Percentiles rank a stretch among this genome's conserved stretches.
Evolutionary conservation across 495 filamentous ascomycete genomes (phyloP).

Genomic region (Podospora anserina): DNA sequence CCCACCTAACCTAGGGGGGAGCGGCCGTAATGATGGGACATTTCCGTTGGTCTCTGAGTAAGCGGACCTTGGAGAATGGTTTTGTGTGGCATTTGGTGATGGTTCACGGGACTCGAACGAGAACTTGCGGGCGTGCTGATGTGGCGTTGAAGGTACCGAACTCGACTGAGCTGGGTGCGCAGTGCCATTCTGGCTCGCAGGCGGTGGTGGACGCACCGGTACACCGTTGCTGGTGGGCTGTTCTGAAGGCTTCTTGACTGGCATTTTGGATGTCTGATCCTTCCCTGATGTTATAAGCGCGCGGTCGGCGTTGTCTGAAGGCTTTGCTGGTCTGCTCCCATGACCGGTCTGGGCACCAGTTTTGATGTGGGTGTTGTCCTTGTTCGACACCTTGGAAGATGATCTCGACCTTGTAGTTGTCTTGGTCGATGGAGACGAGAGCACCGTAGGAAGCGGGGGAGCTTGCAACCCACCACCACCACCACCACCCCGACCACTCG

Average conservation of each 20-base stretch:
- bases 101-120: slow-evolving; percentile 82
- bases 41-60: slow-evolving; percentile 81
- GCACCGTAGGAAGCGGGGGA: slow-evolving; percentile 44
- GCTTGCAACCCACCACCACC: slow-evolving; percentile 42
- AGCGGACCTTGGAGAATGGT: slow-evolving; percentile 84
- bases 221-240: slow-evolving; percentile 29
- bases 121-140: slow-evolving; percentile 79
- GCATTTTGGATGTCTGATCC: slow-evolving; percentile 48
- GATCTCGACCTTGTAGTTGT: slow-evolving; percentile 49
- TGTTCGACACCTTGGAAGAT: slow-evolving; percentile 51
- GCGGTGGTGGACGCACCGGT: slow-evolving; percentile 36
- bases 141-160: slow-evolving; percentile 92
- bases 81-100: slow-evolving; percentile 69
- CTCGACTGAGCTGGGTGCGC: slow-evolving; percentile 64
- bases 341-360: slow-evolving; percentile 49
- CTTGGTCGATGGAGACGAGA: slow-evolving; percentile 48
- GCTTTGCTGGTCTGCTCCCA: slow-evolving; percentile 54
- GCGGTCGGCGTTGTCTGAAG: slow-evolving; percentile 52
- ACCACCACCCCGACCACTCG: slow-evolving; percentile 46
- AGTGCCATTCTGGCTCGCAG: slow-evolving; percentile 28
- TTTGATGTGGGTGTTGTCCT: slow-evolving; percentile 42
- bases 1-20: slow-evolving; percentile 48
- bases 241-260: slow-evolving; percentile 42
- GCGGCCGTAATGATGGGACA: slow-evolving; percentile 61
- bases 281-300: slow-evolving; percentile 52